phyloP scores from a whole-genome alignment of 306 rosid species.

The Sophora flavescens region DNA sequence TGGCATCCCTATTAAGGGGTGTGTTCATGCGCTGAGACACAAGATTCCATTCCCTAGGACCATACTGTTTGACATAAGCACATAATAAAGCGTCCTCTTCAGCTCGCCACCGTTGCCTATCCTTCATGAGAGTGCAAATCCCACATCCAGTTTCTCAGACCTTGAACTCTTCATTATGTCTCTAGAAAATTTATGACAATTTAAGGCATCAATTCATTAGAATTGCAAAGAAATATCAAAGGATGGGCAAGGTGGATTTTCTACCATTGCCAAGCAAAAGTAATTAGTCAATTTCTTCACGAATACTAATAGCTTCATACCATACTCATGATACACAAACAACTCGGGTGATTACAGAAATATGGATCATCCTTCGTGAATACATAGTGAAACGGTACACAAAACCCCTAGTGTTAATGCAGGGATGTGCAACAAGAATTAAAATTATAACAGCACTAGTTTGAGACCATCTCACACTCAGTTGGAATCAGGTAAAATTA shows the following conservation, averaged over 20 bases:
- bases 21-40: slow-evolving; percentile 90
- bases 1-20: slow-evolving; percentile 76
- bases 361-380: neutral
- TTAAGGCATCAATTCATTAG: slow-evolving; percentile 36
- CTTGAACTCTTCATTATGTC: slow-evolving; percentile 75
- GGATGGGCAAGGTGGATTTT: neutral
- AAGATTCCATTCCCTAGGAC: slow-evolving; percentile 93
- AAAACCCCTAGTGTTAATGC: neutral
- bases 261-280: neutral
- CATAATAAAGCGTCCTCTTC: slow-evolving; percentile 85
- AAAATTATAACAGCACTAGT: neutral
- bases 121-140: slow-evolving; percentile 79
- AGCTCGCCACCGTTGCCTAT: slow-evolving; percentile 84
- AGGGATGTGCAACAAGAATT: slow-evolving; percentile 2
- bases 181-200: slow-evolving; percentile 47
- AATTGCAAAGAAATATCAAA: neutral
- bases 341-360: neutral
- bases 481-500: neutral
- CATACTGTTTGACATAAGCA: slow-evolving; percentile 84
- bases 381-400: neutral
- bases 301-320: slow-evolving; percentile 16
- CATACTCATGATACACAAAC: neutral
- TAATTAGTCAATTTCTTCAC: neutral
- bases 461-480: neutral
- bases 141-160: slow-evolving; percentile 61